Percentiles rank a stretch among this genome's conserved stretches.
Conservation (phyloP, 176 grass and related monocot species). For the Calamus simplicifolius region DNA sequence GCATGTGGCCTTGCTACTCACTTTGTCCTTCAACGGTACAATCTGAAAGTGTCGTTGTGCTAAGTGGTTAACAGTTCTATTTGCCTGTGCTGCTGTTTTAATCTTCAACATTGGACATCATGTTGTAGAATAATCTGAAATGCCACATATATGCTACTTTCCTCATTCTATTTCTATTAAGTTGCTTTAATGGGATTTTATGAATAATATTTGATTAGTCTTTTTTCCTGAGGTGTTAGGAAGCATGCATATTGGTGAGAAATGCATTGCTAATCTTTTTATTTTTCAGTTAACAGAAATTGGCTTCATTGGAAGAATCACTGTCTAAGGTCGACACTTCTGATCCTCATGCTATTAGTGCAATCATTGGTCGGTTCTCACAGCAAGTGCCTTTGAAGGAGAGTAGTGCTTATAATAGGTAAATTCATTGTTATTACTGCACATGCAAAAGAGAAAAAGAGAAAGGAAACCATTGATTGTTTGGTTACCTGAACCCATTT, state of each 20-base stretch:
- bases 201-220: neutral
- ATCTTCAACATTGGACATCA: too few relatives aligned
- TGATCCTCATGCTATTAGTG: constrained; percentile 57
- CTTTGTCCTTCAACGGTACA: constrained; percentile 75
- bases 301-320: constrained; percentile 58
- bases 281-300: constrained; percentile 34
- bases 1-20: constrained; percentile 89
- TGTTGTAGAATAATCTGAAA: too few relatives aligned
- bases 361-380: constrained; percentile 66
- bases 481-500: too few relatives aligned
- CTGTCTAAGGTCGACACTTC: constrained; percentile 56
- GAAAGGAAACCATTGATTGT: too few relatives aligned
- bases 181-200: too few relatives aligned
- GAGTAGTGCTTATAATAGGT: constrained; percentile 66
- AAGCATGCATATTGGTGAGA: neutral
- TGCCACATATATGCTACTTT: too few relatives aligned
- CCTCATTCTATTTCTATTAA: too few relatives aligned
- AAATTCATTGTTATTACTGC: neutral
- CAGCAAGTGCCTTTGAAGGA: constrained; percentile 60
- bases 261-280: neutral
- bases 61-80: too few relatives aligned
- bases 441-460: too few relatives aligned
- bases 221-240: neutral
- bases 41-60: too few relatives aligned
- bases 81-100: too few relatives aligned